Percentiles rank a stretch among this genome's conserved stretches.
phyloP scores from a whole-genome alignment of 208 protist genomes.

The Crithidia sp. region DNA sequence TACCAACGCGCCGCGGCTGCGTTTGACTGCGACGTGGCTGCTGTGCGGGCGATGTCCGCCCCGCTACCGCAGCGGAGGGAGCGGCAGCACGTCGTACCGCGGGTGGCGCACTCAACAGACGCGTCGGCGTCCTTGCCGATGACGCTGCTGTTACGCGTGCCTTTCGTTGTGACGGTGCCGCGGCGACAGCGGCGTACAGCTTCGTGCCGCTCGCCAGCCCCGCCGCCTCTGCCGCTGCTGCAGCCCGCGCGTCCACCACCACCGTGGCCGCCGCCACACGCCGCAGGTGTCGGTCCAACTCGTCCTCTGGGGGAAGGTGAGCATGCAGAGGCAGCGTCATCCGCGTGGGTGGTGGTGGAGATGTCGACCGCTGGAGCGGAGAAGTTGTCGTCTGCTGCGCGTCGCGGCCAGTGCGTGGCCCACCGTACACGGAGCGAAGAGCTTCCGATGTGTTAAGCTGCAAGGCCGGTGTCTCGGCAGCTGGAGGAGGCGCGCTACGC shows the following conservation, averaged over 20 bases:
- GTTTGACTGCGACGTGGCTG: not conserved
- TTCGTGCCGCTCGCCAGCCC: constrained; percentile 16
- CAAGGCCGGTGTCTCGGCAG: not conserved
- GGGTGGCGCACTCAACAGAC: not conserved
- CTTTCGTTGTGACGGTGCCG: not conserved
- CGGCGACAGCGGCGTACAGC: constrained; percentile 13
- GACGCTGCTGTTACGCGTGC: no score
- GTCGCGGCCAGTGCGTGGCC: not conserved
- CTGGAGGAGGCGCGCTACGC: constrained; percentile 1
- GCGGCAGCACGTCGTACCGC: no score
- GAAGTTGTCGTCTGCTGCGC: not conserved
- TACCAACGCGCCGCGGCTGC: not conserved
- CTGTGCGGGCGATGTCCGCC: no score
- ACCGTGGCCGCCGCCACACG: constrained; percentile 8
- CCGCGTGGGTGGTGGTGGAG: not conserved
- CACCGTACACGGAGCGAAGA: constrained; percentile 24
- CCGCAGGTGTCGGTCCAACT: not conserved
- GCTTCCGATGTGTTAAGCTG: constrained; percentile 4
- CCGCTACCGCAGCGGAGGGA: no score
- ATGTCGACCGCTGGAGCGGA: no score
- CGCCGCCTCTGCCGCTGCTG: constrained; percentile 8
- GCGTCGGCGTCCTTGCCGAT: not conserved
- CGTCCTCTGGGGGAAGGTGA: constrained; percentile 27
- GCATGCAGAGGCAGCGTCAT: constrained; percentile 31
- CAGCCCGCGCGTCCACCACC: constrained; percentile 10